These are phyloP conservation scores for Pichia sporocuriosa DNA, from an alignment of 805 yeast species.

Conservation along the genomic window DNA sequence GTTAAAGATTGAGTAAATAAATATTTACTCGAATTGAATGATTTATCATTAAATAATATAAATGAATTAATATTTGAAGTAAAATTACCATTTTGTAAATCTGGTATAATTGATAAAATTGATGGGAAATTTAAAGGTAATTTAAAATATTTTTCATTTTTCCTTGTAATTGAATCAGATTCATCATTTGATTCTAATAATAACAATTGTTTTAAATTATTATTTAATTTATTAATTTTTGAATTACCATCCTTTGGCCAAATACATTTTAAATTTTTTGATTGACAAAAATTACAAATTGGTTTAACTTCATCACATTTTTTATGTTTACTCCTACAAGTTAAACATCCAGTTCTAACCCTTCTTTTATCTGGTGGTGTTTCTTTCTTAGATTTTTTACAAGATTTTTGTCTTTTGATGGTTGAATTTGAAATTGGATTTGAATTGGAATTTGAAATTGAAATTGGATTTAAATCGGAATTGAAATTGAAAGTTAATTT, in stretches of 20 bases:
- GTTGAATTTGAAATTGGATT: neutral
- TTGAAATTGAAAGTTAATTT: no score
- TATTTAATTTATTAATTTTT: constrained; percentile 5
- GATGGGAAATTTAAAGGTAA: constrained; percentile 10
- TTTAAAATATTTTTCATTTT: constrained; percentile 4
- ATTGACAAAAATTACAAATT: constrained; percentile 40
- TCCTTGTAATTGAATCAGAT: no score
- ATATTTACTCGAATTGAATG: constrained; percentile 3
- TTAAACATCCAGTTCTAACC: constrained; percentile 41
- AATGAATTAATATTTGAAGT: constrained; percentile 8
- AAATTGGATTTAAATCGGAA: no score
- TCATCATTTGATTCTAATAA: no score
- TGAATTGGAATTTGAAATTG: neutral
- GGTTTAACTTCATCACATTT: constrained; percentile 53
- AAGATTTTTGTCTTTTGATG: neutral
- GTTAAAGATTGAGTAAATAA: constrained; percentile 8
- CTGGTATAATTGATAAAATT: constrained; percentile 9
- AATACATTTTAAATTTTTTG: constrained; percentile 32
- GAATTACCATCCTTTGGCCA: constrained; percentile 25
- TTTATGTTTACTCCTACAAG: constrained; percentile 47
- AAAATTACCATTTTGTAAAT: constrained; percentile 6
- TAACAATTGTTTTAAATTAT: constrained; percentile 8
- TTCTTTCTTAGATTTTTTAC: constrained; percentile 19
- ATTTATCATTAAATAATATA: constrained; percentile 12
- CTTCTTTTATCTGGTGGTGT: constrained; percentile 32